These are phyloP conservation scores for Inga leiocalycina DNA, from an alignment of 306 rosid genomes.

Conservation along the genomic window DNA sequence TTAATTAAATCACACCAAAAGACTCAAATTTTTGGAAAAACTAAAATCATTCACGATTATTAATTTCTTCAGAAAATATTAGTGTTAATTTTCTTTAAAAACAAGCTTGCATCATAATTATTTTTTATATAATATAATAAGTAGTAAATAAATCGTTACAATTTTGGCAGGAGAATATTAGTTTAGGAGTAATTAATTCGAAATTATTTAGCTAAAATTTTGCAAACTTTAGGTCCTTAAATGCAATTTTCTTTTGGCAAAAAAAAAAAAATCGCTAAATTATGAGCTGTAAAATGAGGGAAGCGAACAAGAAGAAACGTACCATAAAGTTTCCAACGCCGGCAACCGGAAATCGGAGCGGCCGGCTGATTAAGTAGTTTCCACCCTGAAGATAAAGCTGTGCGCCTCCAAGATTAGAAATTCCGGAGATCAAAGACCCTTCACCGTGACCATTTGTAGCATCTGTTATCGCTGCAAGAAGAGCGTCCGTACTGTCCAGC, in stretches of 20 bases:
- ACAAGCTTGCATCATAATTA: not conserved
- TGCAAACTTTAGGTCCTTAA: not conserved
- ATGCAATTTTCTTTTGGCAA: not conserved
- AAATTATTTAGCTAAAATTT: too few relatives aligned
- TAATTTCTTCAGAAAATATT: too few relatives aligned
- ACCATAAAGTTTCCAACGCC: slow-evolving; percentile 83
- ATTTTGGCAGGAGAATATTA: too few relatives aligned
- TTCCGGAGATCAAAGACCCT: slow-evolving; percentile 59
- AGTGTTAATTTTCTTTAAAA: too few relatives aligned
- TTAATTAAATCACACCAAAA: not conserved
- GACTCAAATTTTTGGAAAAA: not conserved
- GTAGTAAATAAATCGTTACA: too few relatives aligned
- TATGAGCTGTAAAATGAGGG: not conserved
- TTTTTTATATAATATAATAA: too few relatives aligned
- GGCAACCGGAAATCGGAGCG: slow-evolving; percentile 58
- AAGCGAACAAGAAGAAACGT: not conserved
- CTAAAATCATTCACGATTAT: not conserved
- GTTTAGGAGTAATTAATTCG: not conserved
- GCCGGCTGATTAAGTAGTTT: slow-evolving; percentile 57
- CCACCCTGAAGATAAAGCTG: slow-evolving; percentile 80
- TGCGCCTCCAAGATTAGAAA: slow-evolving; percentile 78
- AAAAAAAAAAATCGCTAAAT: not conserved
- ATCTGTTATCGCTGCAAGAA: slow-evolving; percentile 64
- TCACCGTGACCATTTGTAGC: slow-evolving; percentile 55
- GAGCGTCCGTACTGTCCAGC: slow-evolving; percentile 70